phyloP scores from a whole-genome alignment of 352 stramenopile genomes.

The Thraustochytrium striatum region DNA sequence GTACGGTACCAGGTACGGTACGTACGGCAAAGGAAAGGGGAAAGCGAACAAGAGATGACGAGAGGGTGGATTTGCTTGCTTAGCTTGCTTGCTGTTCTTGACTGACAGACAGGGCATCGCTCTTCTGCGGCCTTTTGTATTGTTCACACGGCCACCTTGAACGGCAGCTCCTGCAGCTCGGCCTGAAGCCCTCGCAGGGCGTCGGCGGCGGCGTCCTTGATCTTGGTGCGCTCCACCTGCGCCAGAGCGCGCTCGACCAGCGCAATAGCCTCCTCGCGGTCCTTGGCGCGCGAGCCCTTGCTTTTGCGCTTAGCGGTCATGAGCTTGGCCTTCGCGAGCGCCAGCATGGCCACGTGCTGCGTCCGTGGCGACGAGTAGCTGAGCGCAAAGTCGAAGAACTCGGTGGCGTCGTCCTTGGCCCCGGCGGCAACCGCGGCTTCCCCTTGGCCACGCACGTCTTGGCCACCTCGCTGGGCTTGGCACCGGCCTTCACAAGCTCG shows the following conservation, averaged over 20 bases:
- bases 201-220: not conserved
- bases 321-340: not conserved
- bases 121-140: too few species aligned
- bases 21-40: too few species aligned
- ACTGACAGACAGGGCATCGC: too few species aligned
- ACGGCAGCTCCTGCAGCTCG: not conserved
- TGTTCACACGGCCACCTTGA: not conserved
- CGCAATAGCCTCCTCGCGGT: not conserved
- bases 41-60: too few species aligned
- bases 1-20: too few species aligned
- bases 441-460: not conserved
- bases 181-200: not conserved
- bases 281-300: not conserved
- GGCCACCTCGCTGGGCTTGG: not conserved
- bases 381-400: not conserved
- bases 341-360: not conserved
- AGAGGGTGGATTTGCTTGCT: too few species aligned
- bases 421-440: not conserved
- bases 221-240: not conserved
- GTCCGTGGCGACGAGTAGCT: not conserved
- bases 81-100: too few species aligned
- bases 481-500: not conserved
- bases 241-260: not conserved
- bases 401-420: not conserved
- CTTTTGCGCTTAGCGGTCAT: not conserved